These are phyloP conservation scores for Symbiodinium natans DNA, from an alignment of 73 alveolate genomes.

Conservation along the genomic window DNA sequence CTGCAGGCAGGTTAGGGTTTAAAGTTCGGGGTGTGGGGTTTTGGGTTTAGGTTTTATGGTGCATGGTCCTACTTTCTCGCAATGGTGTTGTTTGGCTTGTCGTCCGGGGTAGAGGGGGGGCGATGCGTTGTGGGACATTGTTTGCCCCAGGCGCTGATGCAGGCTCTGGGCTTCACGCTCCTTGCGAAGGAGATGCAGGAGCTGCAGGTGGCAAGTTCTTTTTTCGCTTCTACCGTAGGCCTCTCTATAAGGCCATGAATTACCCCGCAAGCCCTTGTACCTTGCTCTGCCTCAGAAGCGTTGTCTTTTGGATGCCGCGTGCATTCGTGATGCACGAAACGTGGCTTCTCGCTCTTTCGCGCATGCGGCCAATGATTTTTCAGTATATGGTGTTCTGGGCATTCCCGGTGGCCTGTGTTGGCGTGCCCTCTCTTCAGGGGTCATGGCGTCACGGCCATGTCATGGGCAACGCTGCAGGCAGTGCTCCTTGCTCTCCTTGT, in stretches of 20 bases:
- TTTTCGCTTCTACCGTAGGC: background rate
- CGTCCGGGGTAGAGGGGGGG: too few species aligned
- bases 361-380: too few species aligned
- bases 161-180: slow-evolving; percentile 63
- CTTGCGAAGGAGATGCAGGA: slow-evolving; percentile 32
- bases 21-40: background rate
- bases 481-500: background rate
- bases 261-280: too few species aligned
- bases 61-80: background rate
- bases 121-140: background rate
- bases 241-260: too few species aligned
- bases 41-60: background rate
- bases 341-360: too few species aligned
- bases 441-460: too few species aligned
- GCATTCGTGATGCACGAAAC: too few species aligned
- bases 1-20: background rate
- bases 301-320: too few species aligned
- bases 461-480: background rate
- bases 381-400: too few species aligned
- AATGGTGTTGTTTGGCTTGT: background rate
- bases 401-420: too few species aligned
- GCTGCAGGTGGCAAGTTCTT: slow-evolving; percentile 20
- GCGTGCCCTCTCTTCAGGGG: too few species aligned
- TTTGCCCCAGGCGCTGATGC: slow-evolving; percentile 24
- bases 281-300: too few species aligned